A percentile compares a stretch with the other conserved stretches of the same genome.
Evolutionary conservation across 331 rosid genomes (phyloP).

Genomic region (Malus hybrid): DNA sequence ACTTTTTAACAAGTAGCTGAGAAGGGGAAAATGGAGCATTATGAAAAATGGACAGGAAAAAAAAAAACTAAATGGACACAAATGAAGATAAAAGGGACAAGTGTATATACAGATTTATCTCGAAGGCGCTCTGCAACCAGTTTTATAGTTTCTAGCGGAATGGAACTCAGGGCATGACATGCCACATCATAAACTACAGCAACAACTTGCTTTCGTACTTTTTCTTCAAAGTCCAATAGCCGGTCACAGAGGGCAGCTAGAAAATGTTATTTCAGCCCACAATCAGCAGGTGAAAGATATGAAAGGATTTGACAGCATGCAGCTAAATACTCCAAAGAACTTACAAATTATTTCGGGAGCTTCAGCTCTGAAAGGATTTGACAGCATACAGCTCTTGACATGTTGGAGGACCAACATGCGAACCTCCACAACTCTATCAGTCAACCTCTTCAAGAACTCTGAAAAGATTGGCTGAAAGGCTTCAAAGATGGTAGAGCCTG

Average conservation of each 20-base stretch:
- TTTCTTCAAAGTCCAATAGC: slow-evolving; percentile 90
- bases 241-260: slow-evolving; percentile 94
- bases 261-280: slow-evolving; percentile 23
- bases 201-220: slow-evolving; percentile 92
- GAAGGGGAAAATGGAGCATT: slow-evolving; percentile 19
- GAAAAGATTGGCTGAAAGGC: slow-evolving; percentile 86
- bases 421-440: slow-evolving; percentile 85
- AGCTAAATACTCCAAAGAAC: slow-evolving; percentile 16
- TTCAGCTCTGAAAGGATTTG: slow-evolving; percentile 74
- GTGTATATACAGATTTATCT: slow-evolving; percentile 81
- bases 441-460: slow-evolving; percentile 88
- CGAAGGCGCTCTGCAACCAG: slow-evolving; percentile 96
- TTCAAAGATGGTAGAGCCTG: slow-evolving; percentile 64
- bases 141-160: slow-evolving; percentile 73
- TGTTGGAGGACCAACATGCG: slow-evolving; percentile 86
- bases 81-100: background rate
- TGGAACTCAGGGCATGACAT: slow-evolving; percentile 52
- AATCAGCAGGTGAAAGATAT: slow-evolving; percentile 23
- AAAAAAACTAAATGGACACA: slow-evolving; percentile 4
- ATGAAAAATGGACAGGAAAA: background rate
- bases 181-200: slow-evolving; percentile 90
- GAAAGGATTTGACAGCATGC: background rate
- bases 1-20: slow-evolving; percentile 90
- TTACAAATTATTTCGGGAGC: slow-evolving; percentile 73
- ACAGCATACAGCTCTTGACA: slow-evolving; percentile 73